Conservation (phyloP, 2,329 filamentous ascomycete species). For the Trichoderma lentiforme region DNA sequence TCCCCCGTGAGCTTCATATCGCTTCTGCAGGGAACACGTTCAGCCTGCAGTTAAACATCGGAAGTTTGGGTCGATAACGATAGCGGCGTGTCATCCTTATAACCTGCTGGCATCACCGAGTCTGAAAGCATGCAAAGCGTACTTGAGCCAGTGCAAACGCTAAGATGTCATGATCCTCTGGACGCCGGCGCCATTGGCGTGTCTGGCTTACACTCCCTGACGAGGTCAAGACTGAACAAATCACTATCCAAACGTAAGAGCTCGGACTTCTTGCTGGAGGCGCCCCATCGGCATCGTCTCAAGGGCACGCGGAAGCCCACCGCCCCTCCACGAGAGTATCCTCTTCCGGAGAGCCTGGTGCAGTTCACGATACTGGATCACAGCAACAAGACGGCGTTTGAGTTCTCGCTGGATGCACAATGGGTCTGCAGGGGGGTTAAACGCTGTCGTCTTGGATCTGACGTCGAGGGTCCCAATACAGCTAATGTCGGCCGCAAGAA, state of each 20-base stretch:
- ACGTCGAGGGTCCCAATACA: slow-evolving; percentile 58
- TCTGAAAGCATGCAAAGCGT: slow-evolving; percentile 4
- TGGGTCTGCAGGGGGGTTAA: slow-evolving; percentile 36
- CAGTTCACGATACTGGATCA: background rate
- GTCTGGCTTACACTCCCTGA: background rate
- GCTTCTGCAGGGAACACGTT: background rate
- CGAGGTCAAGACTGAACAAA: background rate
- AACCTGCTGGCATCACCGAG: background rate
- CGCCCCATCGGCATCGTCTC: background rate
- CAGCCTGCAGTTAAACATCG: background rate
- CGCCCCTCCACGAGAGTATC: background rate
- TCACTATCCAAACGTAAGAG: slow-evolving; percentile 14
- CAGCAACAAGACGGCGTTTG: background rate
- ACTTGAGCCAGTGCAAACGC: slow-evolving; percentile 16
- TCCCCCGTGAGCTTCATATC: background rate
- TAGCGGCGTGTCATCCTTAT: too few relatives aligned
- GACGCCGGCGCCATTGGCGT: background rate
- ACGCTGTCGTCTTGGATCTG: slow-evolving; percentile 50
- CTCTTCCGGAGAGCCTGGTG: background rate
- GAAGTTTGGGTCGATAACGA: background rate
- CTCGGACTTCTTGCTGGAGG: slow-evolving; percentile 16
- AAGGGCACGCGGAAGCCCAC: background rate
- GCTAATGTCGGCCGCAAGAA: slow-evolving; percentile 59
- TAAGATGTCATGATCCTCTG: slow-evolving; percentile 14
- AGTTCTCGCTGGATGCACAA: background rate